A percentile compares a stretch with the other conserved stretches of the same genome.
Evolutionary conservation across 192 early-diverging fungal species (phyloP).

Genomic region (Phlyctochytrium arcticum): DNA sequence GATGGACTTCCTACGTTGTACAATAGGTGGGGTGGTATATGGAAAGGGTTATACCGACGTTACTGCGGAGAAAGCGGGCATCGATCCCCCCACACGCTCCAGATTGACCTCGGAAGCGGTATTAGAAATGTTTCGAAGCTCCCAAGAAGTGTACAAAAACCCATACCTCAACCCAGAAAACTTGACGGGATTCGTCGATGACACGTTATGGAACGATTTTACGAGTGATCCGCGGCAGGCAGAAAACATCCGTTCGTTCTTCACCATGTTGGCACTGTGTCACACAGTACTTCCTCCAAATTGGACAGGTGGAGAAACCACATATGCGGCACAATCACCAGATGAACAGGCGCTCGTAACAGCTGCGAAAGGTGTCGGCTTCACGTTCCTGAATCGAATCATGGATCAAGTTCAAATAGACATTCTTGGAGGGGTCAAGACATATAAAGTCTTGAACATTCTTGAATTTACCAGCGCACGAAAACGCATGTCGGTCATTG

Average conservation of each 20-base stretch:
- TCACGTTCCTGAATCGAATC: conserved; percentile 23
- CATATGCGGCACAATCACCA: conserved; percentile 76
- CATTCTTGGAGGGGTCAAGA: neutral
- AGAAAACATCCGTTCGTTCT: conserved; percentile 52
- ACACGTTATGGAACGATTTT: conserved; percentile 62
- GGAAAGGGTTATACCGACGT: conserved; percentile 45
- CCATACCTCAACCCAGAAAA: conserved; percentile 43
- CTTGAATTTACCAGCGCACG: conserved; percentile 41
- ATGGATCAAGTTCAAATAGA: conserved; percentile 21
- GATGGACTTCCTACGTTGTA: conserved; percentile 90
- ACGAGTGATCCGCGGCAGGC: conserved; percentile 28
- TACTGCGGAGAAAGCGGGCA: conserved; percentile 44
- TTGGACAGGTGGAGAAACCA: conserved; percentile 13
- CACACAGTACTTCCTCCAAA: conserved; percentile 76
- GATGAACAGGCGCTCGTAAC: conserved; percentile 86
- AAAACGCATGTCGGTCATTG: conserved; percentile 42
- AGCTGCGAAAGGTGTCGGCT: conserved; percentile 72
- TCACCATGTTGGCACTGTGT: conserved; percentile 75
- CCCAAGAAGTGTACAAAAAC: conserved; percentile 1
- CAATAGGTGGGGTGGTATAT: conserved; percentile 78
- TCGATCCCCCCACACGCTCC: conserved; percentile 69
- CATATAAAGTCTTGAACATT: conserved; percentile 25
- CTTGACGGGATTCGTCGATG: conserved; percentile 68
- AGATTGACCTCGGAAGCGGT: conserved; percentile 47
- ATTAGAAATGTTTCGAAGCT: conserved; percentile 28